phyloP scores from a whole-genome alignment of 1,284 basidiomycete genomes.

The Lignosus rhinocerotis region DNA sequence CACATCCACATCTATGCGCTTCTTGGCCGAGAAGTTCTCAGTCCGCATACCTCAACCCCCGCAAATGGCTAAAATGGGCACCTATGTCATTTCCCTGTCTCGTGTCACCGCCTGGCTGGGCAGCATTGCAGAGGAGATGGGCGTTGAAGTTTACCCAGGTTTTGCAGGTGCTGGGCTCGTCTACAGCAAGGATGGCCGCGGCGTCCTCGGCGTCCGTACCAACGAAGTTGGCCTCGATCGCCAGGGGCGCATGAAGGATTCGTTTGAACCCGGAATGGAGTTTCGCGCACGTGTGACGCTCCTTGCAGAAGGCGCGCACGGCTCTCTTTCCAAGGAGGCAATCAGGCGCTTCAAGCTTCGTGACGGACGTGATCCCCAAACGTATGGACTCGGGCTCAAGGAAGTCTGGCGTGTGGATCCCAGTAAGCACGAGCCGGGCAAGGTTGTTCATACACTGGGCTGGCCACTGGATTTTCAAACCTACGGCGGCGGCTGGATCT shows the following conservation, averaged over 20 bases:
- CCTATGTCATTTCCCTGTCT: conserved; percentile 93
- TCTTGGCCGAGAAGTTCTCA: conserved; percentile 72
- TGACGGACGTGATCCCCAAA: conserved; percentile 85
- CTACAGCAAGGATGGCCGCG: conserved; percentile 66
- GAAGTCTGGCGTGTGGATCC: conserved; percentile 94
- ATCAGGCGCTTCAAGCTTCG: conserved; percentile 81
- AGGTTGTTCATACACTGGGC: conserved; percentile 92
- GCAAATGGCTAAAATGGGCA: conserved; percentile 94
- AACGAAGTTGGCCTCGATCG: conserved; percentile 95
- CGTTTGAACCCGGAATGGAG: conserved; percentile 96
- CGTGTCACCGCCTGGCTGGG: conserved; percentile 91
- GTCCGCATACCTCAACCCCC: conserved; percentile 95
- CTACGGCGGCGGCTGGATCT: conserved; percentile 94
- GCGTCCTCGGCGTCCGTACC: conserved; percentile 84
- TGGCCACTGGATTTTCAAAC: conserved; percentile 88
- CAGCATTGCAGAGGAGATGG: conserved; percentile 85
- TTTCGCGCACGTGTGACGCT: conserved; percentile 94
- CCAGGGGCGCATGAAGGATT: conserved; percentile 77
- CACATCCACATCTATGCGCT: conserved; percentile 84
- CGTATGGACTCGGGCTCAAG: conserved; percentile 96
- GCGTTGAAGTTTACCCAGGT: conserved; percentile 96
- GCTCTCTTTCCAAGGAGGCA: conserved; percentile 84
- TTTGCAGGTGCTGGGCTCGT: conserved; percentile 90
- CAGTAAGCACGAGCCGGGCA: conserved; percentile 78
- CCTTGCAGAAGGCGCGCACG: conserved; percentile 96